phyloP scores from a whole-genome alignment of 2,329 filamentous ascomycete genomes.

The Tolypocladium ophioglossoides region DNA sequence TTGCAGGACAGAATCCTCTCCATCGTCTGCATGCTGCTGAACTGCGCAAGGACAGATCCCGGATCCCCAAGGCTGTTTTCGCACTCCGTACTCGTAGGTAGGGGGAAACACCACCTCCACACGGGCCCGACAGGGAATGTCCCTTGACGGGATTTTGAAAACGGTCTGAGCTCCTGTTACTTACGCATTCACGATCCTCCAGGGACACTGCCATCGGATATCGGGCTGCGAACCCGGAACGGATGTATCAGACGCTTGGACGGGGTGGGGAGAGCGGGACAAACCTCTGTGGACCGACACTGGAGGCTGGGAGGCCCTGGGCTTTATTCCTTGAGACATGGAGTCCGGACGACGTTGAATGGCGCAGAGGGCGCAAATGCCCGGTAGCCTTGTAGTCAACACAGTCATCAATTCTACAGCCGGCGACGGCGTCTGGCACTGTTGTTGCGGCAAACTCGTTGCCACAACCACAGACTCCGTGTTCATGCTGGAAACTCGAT shows the following conservation, averaged over 20 bases:
- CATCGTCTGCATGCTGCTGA: neutral
- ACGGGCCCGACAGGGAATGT: neutral
- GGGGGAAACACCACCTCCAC: neutral
- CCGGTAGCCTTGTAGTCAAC: no score
- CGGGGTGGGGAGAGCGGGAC: neutral
- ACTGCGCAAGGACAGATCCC: neutral
- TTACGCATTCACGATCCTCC: neutral
- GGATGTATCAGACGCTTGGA: neutral
- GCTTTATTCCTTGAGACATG: neutral
- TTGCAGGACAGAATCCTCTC: neutral
- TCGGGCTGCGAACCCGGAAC: neutral
- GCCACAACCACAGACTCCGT: no score
- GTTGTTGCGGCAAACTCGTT: neutral
- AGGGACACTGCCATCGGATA: neutral
- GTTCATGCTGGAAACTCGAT: neutral
- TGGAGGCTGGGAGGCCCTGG: neutral
- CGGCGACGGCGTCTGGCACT: no score
- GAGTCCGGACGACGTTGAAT: neutral
- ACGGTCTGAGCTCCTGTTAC: no score
- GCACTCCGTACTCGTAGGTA: no score
- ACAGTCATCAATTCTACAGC: no score
- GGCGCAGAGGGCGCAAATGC: neutral
- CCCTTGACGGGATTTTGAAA: neutral
- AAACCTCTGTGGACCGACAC: neutral
- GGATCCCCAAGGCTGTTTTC: neutral